Evolutionary conservation across 805 yeast genomes (phyloP), one percentile per base, ranked within the genome.

Genomic region (Grigorovia transvaalensis): DNA sequence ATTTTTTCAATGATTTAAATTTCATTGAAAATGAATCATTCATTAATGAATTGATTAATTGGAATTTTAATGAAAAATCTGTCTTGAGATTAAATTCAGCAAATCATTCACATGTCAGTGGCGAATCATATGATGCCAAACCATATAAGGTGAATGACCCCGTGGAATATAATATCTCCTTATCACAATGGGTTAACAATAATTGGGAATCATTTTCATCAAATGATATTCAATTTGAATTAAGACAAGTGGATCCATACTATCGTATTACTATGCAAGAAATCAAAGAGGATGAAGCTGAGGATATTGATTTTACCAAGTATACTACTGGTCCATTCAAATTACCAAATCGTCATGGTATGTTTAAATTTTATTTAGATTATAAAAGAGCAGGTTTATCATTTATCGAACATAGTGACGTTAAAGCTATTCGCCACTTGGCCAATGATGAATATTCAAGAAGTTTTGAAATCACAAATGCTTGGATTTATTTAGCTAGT

Each of bases 271-370:
- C 76, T 54, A 71, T 93, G 61, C 59, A 67, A 18, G 74, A 76
- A 30, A n/a, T 13, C 19, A 45, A 11, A 45, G 73, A 73, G 9
- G 66, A 72, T 2, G 71, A 70, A 12, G 67, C 71, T 5, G 68
- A 75, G n/a, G 83, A 81, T 7, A 38, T n/a, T 15, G 8, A 38
- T 38, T 15, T 18, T n/a, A 38, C 42, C 15, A n/a, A 8, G 15
- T 82, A 79, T 61, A 70, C 69, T 19, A 73, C 78, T 18, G 70
- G 69, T 15, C 69, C 72, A 50, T 88, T 93, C 69, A 76, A 76
- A 47, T 70, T 88, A 42, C 99, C 99, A 20, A 97, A 91, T 68
- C 96, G 89, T 63, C 96, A 93, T 69, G 99, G 99, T 52, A 85
- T 93, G 78, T 93, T 89, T 72, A 86, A 96, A 1, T 89, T 87